Conservation (phyloP, 208 protist species). For the Trichomonas gallinae region DNA sequence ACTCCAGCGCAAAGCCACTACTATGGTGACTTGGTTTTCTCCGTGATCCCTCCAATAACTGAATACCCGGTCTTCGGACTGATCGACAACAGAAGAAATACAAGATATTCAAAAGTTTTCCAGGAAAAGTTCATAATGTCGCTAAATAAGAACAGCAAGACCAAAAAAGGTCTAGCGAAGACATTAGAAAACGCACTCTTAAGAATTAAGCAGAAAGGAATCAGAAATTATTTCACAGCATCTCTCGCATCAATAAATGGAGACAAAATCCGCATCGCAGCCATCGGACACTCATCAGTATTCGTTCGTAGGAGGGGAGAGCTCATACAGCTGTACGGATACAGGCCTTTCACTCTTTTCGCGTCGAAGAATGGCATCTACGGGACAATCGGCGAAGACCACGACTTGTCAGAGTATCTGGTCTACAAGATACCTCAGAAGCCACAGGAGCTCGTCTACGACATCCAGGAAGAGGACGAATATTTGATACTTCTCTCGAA, state of each 20-base stretch:
- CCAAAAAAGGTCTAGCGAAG: not conserved
- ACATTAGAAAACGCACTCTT: not conserved
- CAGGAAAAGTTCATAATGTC: not conserved
- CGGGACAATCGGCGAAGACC: not conserved
- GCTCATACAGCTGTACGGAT: not conserved
- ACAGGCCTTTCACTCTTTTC: not conserved
- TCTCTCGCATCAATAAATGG: not conserved
- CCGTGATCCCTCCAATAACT: not conserved
- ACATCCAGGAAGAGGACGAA: not conserved
- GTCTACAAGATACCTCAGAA: not conserved
- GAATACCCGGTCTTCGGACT: not conserved
- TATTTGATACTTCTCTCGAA: not conserved
- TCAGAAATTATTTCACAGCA: not conserved
- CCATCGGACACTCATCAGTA: not conserved
- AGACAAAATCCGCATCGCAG: not conserved
- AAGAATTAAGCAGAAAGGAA: not conserved
- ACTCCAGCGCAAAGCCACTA: not conserved
- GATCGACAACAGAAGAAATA: not conserved
- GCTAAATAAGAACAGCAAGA: not conserved
- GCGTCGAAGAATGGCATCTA: not conserved
- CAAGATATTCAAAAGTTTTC: not conserved
- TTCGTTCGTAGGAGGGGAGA: not conserved
- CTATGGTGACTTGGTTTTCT: not conserved
- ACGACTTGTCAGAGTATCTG: not conserved
- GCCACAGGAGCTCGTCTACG: not conserved